These are phyloP conservation scores for Claviceps cyperi DNA, from an alignment of 2,329 filamentous ascomycete species.

Conservation along the genomic window DNA sequence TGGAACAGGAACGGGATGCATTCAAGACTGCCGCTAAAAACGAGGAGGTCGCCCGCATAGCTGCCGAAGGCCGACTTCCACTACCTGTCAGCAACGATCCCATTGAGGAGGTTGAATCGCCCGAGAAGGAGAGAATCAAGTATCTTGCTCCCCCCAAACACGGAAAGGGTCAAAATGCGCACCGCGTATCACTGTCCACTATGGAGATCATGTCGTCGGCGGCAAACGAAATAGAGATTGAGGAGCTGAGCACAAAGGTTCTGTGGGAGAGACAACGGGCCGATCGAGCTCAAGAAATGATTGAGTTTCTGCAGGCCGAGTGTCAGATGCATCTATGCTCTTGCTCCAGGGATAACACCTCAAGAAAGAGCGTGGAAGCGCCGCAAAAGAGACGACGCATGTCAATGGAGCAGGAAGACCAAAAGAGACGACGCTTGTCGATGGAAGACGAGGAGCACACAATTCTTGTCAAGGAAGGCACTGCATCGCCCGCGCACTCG, in stretches of 20 bases:
- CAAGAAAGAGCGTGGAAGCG: conserved; percentile 7
- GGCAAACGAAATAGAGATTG: conserved; percentile 42
- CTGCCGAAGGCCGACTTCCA: conserved; percentile 55
- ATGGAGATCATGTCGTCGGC: conserved; percentile 40
- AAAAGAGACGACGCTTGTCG: not conserved
- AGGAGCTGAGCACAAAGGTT: conserved; percentile 37
- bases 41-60: conserved; percentile 58
- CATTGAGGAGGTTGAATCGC: conserved; percentile 48
- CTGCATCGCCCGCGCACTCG: conserved; percentile 19
- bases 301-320: conserved; percentile 65
- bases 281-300: conserved; percentile 53
- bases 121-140: conserved; percentile 30
- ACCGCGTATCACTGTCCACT: conserved; percentile 31
- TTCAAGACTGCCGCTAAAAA: conserved; percentile 58
- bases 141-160: conserved; percentile 9
- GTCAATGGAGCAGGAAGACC: conserved; percentile 2
- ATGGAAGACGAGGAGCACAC: conserved; percentile 15
- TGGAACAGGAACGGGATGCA: conserved; percentile 62
- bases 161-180: conserved; percentile 22
- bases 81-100: conserved; percentile 40
- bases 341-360: conserved; percentile 30
- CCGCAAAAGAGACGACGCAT: conserved; percentile 10
- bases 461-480: conserved; percentile 13
- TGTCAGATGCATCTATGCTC: conserved; percentile 54
- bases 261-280: conserved; percentile 49